phyloP scores from a whole-genome alignment of 169 alveolate genomes.

The Toxoplasma gondii region DNA sequence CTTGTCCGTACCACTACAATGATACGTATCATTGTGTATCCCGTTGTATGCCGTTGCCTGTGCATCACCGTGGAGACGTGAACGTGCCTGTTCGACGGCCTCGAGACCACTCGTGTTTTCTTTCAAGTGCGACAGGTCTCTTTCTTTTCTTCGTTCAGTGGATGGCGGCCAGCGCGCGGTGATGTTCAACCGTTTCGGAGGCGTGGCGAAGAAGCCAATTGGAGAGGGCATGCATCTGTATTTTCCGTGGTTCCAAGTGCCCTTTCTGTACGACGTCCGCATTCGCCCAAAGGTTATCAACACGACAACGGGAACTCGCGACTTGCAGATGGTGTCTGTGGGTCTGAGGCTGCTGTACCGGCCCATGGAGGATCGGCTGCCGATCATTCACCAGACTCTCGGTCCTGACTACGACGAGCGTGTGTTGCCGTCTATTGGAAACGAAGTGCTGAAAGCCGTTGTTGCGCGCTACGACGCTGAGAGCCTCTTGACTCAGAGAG shows the following conservation, averaged over 20 bases:
- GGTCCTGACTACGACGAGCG: constrained; percentile 98
- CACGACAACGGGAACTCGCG: constrained; percentile 93
- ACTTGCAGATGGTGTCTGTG: constrained; percentile 94
- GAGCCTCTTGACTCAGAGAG: constrained; percentile 95
- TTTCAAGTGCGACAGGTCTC: not conserved
- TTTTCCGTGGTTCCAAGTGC: constrained; percentile 92
- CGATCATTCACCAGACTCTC: constrained; percentile 90
- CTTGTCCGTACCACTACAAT: no score
- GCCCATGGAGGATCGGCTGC: constrained; percentile 90
- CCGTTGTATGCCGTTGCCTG: not conserved
- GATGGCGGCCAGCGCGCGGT: constrained; percentile 97
- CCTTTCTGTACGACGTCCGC: constrained; percentile 90
- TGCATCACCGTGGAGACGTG: not conserved
- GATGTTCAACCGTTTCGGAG: constrained; percentile 93
- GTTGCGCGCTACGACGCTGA: constrained; percentile 97
- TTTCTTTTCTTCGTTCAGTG: constrained; percentile 65
- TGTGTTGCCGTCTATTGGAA: constrained; percentile 97
- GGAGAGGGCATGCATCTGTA: constrained; percentile 95
- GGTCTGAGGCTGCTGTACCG: constrained; percentile 92
- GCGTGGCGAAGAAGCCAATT: constrained; percentile 85
- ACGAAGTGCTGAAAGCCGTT: constrained; percentile 96
- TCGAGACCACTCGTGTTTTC: not conserved
- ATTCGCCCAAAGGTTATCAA: constrained; percentile 92
- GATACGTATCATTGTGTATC: no score
- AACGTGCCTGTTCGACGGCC: not conserved